Percentiles rank a stretch among this genome's conserved stretches.
Evolutionary conservation across 306 rosid species (phyloP).

Genomic region (Pterocarpus macrocarpus): DNA sequence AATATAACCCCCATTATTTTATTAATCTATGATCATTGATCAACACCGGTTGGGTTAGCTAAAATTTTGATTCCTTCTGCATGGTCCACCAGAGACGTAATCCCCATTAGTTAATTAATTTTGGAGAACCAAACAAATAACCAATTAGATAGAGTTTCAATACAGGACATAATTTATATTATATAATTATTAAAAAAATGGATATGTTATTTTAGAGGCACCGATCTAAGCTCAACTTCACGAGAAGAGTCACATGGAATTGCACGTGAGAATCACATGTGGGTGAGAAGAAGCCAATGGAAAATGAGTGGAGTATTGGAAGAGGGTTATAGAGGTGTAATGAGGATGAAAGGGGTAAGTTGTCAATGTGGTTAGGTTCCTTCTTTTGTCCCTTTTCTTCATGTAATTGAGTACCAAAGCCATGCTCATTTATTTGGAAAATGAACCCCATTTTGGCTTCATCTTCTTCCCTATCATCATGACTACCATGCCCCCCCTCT

Average conservation of each 20-base stretch:
- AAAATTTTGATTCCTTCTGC: background rate
- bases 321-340: constrained; percentile 44
- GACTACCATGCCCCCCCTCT: constrained; percentile 50
- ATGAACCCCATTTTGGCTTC: constrained; percentile 78
- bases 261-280: constrained; percentile 53
- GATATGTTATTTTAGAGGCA: constrained; percentile 13
- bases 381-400: constrained; percentile 70
- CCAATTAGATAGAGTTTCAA: constrained; percentile 29
- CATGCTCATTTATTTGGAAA: constrained; percentile 87
- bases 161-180: background rate
- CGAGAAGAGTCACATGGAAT: constrained; percentile 44
- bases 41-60: background rate
- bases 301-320: constrained; percentile 47
- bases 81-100: constrained; percentile 20
- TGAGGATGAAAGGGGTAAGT: constrained; percentile 49
- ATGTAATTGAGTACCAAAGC: constrained; percentile 83
- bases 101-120: constrained; percentile 11
- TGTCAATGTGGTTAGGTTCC: constrained; percentile 89
- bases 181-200: background rate
- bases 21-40: background rate
- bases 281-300: constrained; percentile 45
- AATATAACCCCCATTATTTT: constrained; percentile 22
- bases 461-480: constrained; percentile 68
- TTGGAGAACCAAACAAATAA: background rate
- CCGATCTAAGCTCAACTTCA: constrained; percentile 28